Base-by-base conservation (phyloP, 768 basidiomycete genomes). In the Mycena belliarum region DNA sequence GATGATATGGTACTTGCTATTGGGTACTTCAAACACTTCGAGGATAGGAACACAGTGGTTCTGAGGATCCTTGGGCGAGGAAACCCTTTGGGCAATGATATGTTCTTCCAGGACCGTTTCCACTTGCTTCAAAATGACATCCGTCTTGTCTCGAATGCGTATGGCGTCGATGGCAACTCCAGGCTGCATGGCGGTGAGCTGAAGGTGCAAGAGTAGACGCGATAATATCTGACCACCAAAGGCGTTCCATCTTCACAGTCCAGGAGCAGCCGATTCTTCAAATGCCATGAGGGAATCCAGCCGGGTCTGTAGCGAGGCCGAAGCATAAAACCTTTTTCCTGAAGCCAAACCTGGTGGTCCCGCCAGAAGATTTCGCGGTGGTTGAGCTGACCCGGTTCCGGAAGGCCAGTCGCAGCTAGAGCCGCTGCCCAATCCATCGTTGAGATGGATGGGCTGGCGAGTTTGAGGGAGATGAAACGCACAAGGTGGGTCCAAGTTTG, bases 301-400 rank as follows among this genome's bases (percentile, higher is more conserved):
- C 63, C 65, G 3, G 63, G 71, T 53, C 32, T 55, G 47, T 71
- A 75, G 6, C 74, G 65, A 0, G 68, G 65, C 3, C 69, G 72
- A n/a, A 76, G 68, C 14, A 47, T 60, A 56, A 75, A 75, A 8
- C 75, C 71, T 48, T 59, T 58, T 8, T 66, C 59, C 25, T 65
- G 51, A 6, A 73, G 59, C 69, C 68, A 73, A 21, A 54, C 23
- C 28, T 70, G 66, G 44, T 66, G 69, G 43, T 68, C 64, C 7
- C 38, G 24, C 35, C 42, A 43, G 42, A 43, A 43, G 6, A 32
- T 32, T 12, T 32, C 29, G 7, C 29, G 6, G 29, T 32, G 7
- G 29, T 6, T 32, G 29, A 32, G 29, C 12, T 32, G n/a, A n/a
- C n/a, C n/a, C n/a, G n/a, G n/a, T n/a, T n/a, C n/a, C n/a, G n/a